A percentile compares a stretch with the other conserved stretches of the same genome.
Conservation (phyloP, 352 stramenopile genomes). For the Pythium utonaiense region DNA sequence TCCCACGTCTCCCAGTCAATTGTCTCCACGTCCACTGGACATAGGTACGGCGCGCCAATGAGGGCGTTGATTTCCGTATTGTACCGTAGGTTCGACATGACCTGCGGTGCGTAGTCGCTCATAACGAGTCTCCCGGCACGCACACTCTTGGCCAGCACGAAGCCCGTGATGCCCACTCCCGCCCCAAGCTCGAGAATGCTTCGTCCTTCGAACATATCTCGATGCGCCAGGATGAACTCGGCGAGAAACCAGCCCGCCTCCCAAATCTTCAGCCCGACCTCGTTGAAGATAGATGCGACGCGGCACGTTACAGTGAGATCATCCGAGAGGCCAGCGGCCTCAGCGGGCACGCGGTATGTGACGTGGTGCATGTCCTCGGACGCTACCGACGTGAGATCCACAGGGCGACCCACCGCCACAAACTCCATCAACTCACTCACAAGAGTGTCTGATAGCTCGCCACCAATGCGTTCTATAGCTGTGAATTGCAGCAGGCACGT, state of each 20-base stretch:
- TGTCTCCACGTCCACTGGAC: constrained; percentile 47
- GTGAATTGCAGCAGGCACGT: background rate
- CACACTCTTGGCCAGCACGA: constrained; percentile 49
- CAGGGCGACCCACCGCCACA: constrained; percentile 34
- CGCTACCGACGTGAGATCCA: constrained; percentile 29
- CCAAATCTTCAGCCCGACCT: constrained; percentile 83
- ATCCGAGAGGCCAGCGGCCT: background rate
- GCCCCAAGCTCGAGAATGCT: constrained; percentile 71
- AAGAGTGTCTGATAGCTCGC: constrained; percentile 52
- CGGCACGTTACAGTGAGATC: constrained; percentile 61
- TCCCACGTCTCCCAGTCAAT: constrained; percentile 78
- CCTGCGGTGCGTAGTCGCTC: constrained; percentile 74
- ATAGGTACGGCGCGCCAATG: constrained; percentile 30
- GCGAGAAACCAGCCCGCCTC: constrained; percentile 74
- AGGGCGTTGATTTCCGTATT: constrained; percentile 70
- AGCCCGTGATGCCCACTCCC: constrained; percentile 66
- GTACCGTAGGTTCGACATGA: constrained; percentile 83
- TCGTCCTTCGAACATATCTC: constrained; percentile 39
- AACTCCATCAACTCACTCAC: constrained; percentile 54
- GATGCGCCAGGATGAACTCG: constrained; percentile 62
- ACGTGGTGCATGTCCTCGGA: constrained; percentile 70
- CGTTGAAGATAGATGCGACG: constrained; percentile 77
- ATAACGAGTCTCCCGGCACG: constrained; percentile 41
- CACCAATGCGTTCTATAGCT: constrained; percentile 52
- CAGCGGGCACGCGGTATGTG: constrained; percentile 41